A percentile compares a stretch with the other conserved stretches of the same genome.
Evolutionary conservation across 352 stramenopile genomes (phyloP).

Genomic region (Peronospora belbahrii): DNA sequence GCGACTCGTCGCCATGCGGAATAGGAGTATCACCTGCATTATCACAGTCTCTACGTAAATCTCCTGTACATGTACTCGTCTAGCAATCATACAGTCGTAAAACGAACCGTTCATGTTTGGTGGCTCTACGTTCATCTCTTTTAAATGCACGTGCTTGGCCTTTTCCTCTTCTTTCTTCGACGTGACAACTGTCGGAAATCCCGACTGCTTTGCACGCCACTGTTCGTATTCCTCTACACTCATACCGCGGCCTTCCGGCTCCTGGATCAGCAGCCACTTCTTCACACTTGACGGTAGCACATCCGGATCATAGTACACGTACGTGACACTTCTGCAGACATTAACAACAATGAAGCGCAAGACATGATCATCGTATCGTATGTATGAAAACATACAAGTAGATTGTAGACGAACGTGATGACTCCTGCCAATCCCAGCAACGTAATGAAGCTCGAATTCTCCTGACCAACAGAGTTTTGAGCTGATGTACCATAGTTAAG

Average conservation of each 20-base stretch:
- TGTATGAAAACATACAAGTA: not conserved
- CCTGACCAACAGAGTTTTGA: conserved; percentile 44
- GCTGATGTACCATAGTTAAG: conserved; percentile 62
- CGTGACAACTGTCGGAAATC: conserved; percentile 24
- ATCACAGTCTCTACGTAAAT: conserved; percentile 1
- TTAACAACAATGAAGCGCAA: not conserved
- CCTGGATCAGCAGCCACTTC: conserved; percentile 74
- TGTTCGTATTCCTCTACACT: conserved; percentile 83
- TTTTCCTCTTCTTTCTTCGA: conserved; percentile 39
- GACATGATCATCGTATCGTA: conserved; percentile 1
- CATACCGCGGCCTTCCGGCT: conserved; percentile 75
- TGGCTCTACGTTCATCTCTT: conserved; percentile 34
- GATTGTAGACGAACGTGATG: conserved; percentile 35
- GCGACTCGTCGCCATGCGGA: conserved; percentile 43
- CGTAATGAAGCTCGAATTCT: conserved; percentile 82
- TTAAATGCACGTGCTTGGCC: conserved; percentile 12
- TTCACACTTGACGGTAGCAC: conserved; percentile 67
- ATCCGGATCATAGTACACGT: conserved; percentile 84
- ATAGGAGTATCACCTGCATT: conserved; percentile 40
- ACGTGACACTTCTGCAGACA: conserved; percentile 50
- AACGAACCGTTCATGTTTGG: conserved; percentile 26
- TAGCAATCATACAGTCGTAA: not conserved
- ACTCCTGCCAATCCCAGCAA: conserved; percentile 53
- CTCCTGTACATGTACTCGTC: not conserved
- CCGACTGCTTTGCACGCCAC: conserved; percentile 68